A percentile compares a stretch with the other conserved stretches of the same genome.
Conservation (phyloP, 1,139 yeast species). For the Magnusiomyces sp. region DNA sequence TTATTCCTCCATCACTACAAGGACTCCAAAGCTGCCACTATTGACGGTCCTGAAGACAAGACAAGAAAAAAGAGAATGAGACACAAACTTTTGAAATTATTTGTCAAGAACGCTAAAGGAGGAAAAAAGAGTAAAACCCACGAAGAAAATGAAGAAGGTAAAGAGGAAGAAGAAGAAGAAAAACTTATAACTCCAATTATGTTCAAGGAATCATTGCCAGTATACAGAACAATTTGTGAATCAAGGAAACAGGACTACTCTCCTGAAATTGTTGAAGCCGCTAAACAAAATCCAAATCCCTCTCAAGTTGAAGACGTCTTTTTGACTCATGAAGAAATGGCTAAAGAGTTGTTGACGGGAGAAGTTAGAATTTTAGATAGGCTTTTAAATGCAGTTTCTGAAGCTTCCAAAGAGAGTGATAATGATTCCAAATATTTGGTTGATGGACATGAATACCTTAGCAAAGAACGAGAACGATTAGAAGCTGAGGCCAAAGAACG, state of each 20-base stretch:
- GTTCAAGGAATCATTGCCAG: conserved; percentile 17
- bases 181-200: conserved; percentile 5
- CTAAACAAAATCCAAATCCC: not conserved
- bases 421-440: not conserved
- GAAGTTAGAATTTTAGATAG: conserved; percentile 21
- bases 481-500: not conserved
- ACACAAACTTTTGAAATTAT: conserved; percentile 16
- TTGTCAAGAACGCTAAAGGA: conserved; percentile 16
- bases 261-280: conserved; percentile 5
- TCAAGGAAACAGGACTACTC: conserved; percentile 20
- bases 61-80: conserved; percentile 5
- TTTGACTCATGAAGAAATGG: conserved; percentile 21
- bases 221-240: conserved; percentile 17
- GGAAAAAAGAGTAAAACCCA: not conserved
- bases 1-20: conserved; percentile 13
- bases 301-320: conserved; percentile 15
- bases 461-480: not conserved
- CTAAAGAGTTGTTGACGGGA: conserved; percentile 22
- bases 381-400: not conserved
- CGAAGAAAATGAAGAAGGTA: not conserved
- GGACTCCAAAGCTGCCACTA: conserved; percentile 8
- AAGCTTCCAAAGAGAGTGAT: not conserved
- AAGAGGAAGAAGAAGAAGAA: not conserved
- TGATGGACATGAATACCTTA: not conserved
- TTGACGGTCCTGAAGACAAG: conserved; percentile 6